Evolutionary conservation across 2,329 filamentous ascomycete species (phyloP), one percentile per base, ranked within the genome.

Genomic region (Colletotrichum brevisporum): DNA sequence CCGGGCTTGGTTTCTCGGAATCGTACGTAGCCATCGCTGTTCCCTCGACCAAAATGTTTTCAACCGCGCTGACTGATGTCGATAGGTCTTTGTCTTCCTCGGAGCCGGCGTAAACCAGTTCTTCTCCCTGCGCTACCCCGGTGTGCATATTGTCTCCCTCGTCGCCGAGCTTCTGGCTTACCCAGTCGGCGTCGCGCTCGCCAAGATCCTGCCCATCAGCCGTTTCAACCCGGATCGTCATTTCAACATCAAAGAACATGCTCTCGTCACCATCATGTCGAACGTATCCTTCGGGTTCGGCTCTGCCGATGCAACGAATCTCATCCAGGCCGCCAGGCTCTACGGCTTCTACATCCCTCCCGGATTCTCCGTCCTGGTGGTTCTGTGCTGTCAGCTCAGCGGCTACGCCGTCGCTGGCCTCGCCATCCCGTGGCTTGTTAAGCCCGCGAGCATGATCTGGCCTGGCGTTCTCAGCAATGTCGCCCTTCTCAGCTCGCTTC

Each of bases 241-340:
- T 12, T 83, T 80, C 81, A 77, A 86, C 78, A 75, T 81, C 80
- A 81, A 89, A 71, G 75, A 89, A 63, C 75, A 86, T 76, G 72
- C 86, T 77, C 74, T 87, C 78, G 78, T 89, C 72, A 82, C 80
- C 65, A 81, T 83, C 72, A 82, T 82, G 1, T 84, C 85, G 1
- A 88, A 89, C 73, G 83, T 83, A 4, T 79, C 79, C 16, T 78
- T n/a, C 82, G 84, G 71, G 75, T 81, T 77, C 69, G 83, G 51
- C 76, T 69, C 61, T 1, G 66, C 66, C 6, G 66, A 68, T 6
- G 66, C 79, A 4, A 75, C 76, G 31, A 85, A 80, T 72, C 82
- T 83, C 71, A 81, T 83, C 72, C 83, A 84, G 70, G 70, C 72
- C 2, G 61, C 66, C 83, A 82, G 61, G 80, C 81, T 9, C 77